Base-by-base conservation (phyloP, 108 stramenopile species). In the Stephanodiscus minutulus region DNA sequence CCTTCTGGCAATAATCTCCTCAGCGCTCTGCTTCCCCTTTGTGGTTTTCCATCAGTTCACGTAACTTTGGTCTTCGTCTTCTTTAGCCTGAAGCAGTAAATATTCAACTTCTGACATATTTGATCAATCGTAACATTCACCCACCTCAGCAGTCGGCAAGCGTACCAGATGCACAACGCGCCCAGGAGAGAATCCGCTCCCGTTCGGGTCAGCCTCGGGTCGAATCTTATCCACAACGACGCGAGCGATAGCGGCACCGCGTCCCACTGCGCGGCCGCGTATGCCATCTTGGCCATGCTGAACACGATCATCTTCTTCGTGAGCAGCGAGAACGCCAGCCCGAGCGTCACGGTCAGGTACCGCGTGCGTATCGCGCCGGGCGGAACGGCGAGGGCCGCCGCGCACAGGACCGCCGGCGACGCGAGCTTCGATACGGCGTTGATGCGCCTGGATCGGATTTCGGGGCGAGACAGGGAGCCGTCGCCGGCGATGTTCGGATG, bases 231-330 rank as follows among this genome's bases (percentile, higher is more conserved):
- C 82, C 83, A 87, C 9, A 86, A 47, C 3, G 85, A 68, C 9
- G 70, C 81, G 4, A 80, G 49, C 11, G 79, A 55, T 20, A 88
- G 80, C 21, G 87, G 87, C 10, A 89, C 8, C 1, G 80, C 79
- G 57, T 94, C 93, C 70, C 73, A 59, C 58, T 94, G 93, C 22
- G 92, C 49, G 8, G 66, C 67, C 2, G 89, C 86, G 72, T 76
- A 91, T 9, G 91, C 62, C 89, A 90, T 90, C 57, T 82, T 82
- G 2, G 93, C 91, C 93, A 94, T 94, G 48, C 77, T 79, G 72
- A 83, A 94, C 15, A 89, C 83, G 74, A 94, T 92, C 78, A 90
- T 88, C 64, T 95, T 95, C 71, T 89, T 92, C 10, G 91, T 95
- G 1, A 94, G 55, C 49, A 87, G 74, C 11, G 88, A 91, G 55